A percentile compares a stretch with the other conserved stretches of the same genome.
Conservation (phyloP, 495 filamentous ascomycete genomes). For the Pyronema domesticum region DNA sequence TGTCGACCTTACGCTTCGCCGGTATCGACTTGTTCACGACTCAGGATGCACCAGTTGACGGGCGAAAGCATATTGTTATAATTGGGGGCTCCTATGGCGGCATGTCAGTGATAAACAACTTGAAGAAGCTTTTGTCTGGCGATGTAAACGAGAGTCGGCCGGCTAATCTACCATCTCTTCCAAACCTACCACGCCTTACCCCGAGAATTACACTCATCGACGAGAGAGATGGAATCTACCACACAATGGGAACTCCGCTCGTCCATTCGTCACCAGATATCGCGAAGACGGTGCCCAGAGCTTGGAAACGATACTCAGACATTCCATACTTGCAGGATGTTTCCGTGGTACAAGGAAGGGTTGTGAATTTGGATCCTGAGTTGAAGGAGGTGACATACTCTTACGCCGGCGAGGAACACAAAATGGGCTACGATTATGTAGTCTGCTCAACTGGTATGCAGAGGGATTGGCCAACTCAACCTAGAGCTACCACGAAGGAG, state of each 20-base stretch:
- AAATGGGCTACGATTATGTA: conserved; percentile 44
- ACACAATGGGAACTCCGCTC: conserved; percentile 47
- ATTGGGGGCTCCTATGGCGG: conserved; percentile 50
- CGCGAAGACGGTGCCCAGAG: conserved; percentile 23
- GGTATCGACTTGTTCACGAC: too few species aligned
- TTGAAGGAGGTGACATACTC: conserved; percentile 32
- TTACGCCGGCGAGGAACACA: conserved; percentile 16
- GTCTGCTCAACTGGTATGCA: conserved; percentile 43
- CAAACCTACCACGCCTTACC: conserved; percentile 25
- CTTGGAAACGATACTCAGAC: conserved; percentile 44
- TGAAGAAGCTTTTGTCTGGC: conserved; percentile 41
- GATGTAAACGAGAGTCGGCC: conserved; percentile 19
- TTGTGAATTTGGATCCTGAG: conserved; percentile 35
- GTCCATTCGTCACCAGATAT: conserved; percentile 33
- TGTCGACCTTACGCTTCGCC: too few species aligned
- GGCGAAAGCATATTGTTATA: conserved; percentile 28
- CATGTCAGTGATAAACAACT: conserved; percentile 39
- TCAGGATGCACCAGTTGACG: not conserved
- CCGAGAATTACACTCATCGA: conserved; percentile 51
- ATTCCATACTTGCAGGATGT: conserved; percentile 39
- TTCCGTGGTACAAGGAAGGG: conserved; percentile 40
- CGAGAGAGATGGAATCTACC: conserved; percentile 54
- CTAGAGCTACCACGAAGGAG: conserved; percentile 34
- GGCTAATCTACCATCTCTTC: conserved; percentile 12
- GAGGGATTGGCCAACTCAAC: conserved; percentile 45